Base-by-base conservation (phyloP, 2,329 filamentous ascomycete species). In the Septoria linicola region DNA sequence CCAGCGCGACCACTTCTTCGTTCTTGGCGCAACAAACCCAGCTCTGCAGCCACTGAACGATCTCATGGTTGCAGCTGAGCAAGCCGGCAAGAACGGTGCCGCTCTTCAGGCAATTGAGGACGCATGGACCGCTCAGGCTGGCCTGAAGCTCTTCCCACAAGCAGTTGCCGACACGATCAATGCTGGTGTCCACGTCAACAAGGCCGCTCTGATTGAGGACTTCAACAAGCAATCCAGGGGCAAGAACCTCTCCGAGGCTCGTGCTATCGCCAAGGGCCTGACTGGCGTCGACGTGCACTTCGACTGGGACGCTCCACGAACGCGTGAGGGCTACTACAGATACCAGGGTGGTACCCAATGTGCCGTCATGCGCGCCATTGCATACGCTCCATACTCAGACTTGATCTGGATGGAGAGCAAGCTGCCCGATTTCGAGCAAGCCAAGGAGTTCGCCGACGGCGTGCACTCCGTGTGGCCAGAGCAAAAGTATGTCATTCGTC, bases 341-440 rank as follows among this genome's bases (percentile, higher is more conserved):
- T 86, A 96, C 69, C 80, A 89, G 72, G 93, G 93, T 54, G 93
- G 93, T 53, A 95, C 88, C 66, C 85, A 90, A 71, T 95, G 89
- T 71, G 90, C 91, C 55, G 77, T 97, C 68, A 96, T 93, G 80
- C 84, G 93, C 43, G 92, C 91, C 27, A 76, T 96, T 52, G 89
- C 92, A 5, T 99, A 95, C 68, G 92, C 89, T 0, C 93, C 92
- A 2, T 96, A 95, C 75, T 87, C 87, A 57, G 92, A 97, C 67
- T 84, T 95, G 70, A 95, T 99, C 73, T 99, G 93, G 93, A 99
- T 99, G 93, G 93, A 99, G 81, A 92, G 87, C 76, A 96, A 96
- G 76, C 79, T 96, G 61, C 93, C 93, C 39, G 92, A 97, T 70
- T 97, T 79, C 71, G 79, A 80, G 42, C 93, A 97, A 76, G 93